Evolutionary conservation across 2,329 filamentous ascomycete genomes (phyloP).

Genomic region (Neoarthrinium moseri): DNA sequence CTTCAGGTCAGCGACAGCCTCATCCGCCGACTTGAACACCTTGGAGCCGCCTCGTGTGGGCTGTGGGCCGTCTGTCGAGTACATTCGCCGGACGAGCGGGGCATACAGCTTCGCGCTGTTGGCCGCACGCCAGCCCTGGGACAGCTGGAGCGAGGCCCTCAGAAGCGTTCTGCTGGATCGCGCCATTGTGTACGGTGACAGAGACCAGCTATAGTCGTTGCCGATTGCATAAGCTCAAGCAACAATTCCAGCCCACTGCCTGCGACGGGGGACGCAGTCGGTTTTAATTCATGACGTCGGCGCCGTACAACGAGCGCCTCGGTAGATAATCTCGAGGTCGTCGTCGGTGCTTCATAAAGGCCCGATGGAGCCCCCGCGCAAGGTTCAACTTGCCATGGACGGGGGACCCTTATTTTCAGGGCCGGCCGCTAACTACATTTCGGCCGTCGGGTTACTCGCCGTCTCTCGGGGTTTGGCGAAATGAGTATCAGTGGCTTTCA

Average conservation of each 20-base stretch:
- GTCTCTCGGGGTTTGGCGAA: too few relatives aligned
- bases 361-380: too few relatives aligned
- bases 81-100: constrained; percentile 16
- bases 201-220: neutral
- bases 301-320: neutral
- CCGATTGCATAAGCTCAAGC: neutral
- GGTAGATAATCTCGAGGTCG: neutral
- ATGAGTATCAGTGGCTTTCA: too few relatives aligned
- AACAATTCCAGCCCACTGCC: neutral
- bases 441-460: too few relatives aligned
- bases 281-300: constrained; percentile 8
- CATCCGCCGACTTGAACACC: constrained; percentile 56
- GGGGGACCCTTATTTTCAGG: too few relatives aligned
- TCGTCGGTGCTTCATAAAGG: neutral
- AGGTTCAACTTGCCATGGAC: too few relatives aligned
- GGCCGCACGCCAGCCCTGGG: constrained; percentile 22
- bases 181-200: constrained; percentile 17
- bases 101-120: constrained; percentile 16
- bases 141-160: constrained; percentile 23
- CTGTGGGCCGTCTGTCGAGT: constrained; percentile 19
- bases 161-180: constrained; percentile 19
- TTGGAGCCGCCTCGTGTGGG: constrained; percentile 40
- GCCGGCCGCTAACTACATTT: too few relatives aligned
- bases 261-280: neutral
- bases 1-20: constrained; percentile 68